These are phyloP conservation scores for Clarkia xantiana DNA, from an alignment of 345 rosid species.

Conservation along the genomic window DNA sequence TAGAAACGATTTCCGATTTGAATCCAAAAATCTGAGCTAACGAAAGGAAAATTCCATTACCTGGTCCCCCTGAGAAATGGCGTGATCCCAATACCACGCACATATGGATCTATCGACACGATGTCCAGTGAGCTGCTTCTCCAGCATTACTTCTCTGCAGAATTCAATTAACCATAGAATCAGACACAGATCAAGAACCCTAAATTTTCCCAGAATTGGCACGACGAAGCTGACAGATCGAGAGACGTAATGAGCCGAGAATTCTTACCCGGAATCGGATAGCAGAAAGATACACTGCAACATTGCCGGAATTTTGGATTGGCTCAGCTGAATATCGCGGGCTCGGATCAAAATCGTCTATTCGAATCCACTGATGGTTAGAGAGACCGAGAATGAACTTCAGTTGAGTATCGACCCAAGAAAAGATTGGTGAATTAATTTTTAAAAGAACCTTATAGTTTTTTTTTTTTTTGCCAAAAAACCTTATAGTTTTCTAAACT, in stretches of 20 bases:
- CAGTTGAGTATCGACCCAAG: too few relatives aligned
- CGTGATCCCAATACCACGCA: slow-evolving; percentile 90
- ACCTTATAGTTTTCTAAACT: too few relatives aligned
- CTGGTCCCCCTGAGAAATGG: slow-evolving; percentile 53
- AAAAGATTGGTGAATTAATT: too few relatives aligned
- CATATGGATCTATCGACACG: slow-evolving; percentile 89
- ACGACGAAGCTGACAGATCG: not conserved
- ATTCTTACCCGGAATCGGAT: slow-evolving; percentile 73
- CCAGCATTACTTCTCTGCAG: slow-evolving; percentile 81
- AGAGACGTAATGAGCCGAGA: not conserved
- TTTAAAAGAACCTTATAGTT: too few relatives aligned
- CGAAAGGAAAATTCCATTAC: slow-evolving; percentile 6
- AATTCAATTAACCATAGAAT: not conserved
- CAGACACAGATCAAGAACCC: too few relatives aligned
- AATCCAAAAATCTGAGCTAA: not conserved
- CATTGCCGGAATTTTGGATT: slow-evolving; percentile 23
- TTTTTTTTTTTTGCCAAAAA: too few relatives aligned
- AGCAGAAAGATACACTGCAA: slow-evolving; percentile 93
- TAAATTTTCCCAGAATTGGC: not conserved
- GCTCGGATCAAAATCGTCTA: too few relatives aligned
- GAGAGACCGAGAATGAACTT: too few relatives aligned
- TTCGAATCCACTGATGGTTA: too few relatives aligned
- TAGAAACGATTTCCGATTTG: too few relatives aligned
- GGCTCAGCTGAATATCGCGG: not conserved
- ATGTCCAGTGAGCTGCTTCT: slow-evolving; percentile 95